Evolutionary conservation across 306 rosid species (phyloP).

Genomic region (Styphnolobium japonicum): DNA sequence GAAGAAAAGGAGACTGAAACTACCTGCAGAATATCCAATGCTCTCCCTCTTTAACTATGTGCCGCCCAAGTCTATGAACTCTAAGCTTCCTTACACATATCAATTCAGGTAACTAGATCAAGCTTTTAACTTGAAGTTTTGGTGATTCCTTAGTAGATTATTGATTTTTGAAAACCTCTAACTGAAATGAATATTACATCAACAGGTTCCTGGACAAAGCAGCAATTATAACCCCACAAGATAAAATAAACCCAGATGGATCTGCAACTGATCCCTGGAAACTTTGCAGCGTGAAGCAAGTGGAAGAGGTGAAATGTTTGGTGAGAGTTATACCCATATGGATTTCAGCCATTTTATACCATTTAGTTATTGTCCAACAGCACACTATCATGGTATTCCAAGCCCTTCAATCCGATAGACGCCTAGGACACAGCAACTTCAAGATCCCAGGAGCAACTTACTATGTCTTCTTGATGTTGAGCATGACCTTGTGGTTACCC

Average conservation of each 20-base stretch:
- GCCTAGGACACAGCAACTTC: slow-evolving; percentile 47
- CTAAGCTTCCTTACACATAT: slow-evolving; percentile 59
- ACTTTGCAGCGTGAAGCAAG: slow-evolving; percentile 76
- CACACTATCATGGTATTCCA: slow-evolving; percentile 64
- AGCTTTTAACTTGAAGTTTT: not conserved
- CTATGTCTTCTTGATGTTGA: slow-evolving; percentile 54
- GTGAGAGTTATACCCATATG: slow-evolving; percentile 73
- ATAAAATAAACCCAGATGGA: slow-evolving; percentile 60
- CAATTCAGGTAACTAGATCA: slow-evolving; percentile 62
- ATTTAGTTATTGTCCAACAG: slow-evolving; percentile 47
- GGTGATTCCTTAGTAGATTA: not conserved
- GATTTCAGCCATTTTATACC: slow-evolving; percentile 46
- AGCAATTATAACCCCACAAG: slow-evolving; percentile 54
- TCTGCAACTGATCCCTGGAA: slow-evolving; percentile 74
- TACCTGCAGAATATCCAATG: slow-evolving; percentile 47
- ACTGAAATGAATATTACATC: not conserved
- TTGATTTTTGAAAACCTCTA: not conserved
- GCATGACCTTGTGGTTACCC: slow-evolving; percentile 63
- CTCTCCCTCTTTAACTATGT: slow-evolving; percentile 55
- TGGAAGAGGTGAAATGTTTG: slow-evolving; percentile 81
- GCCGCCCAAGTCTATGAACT: slow-evolving; percentile 54
- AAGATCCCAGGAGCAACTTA: slow-evolving; percentile 74
- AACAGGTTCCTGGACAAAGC: slow-evolving; percentile 75
- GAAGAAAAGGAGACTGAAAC: slow-evolving; percentile 54
- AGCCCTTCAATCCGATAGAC: slow-evolving; percentile 77